Evolutionary conservation across 257 asterid species (phyloP), one percentile per base, ranked within the genome.

Genomic region (Leonotis leonurus): DNA sequence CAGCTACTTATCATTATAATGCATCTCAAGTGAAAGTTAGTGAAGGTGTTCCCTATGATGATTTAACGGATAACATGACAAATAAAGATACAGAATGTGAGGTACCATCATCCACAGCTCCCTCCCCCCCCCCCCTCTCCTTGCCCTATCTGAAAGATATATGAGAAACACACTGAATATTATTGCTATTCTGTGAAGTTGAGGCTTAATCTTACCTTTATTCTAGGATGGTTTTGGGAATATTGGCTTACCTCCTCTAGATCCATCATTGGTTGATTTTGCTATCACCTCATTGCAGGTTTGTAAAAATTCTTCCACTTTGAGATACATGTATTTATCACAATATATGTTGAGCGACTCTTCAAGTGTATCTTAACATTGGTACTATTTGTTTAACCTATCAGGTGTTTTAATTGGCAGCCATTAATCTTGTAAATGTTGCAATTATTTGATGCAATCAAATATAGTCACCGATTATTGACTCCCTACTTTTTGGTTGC

Each of bases 221-320:
- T 45, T 48, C 66, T 70, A 88, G 96, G 94, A 78, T 9, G 94
- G 74, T 54, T 70, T 70, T 12, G 81, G 75, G 67, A 74, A 69
- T 60, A 67, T 73, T 68, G 83, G 83, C 61, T 65, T 85, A 27
- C 82, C 95, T 52, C 76, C 77, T 73, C 80, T 79, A 51, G 95
- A 84, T 77, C 81, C 78, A 17, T 70, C 88, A 11, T 46, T 83
- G 74, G 68, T 51, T 72, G 81, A 80, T 73, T 74, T 90, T 68
- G 95, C 88, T 79, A 76, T 83, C 77, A 72, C 51, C 62, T 79
- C 95, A 24, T 70, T 90, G 73, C 96, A 88, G 98, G 96, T 90
- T 60, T 29, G 84, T 75, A 11, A 62, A 50, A 20, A 49, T 56
- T 18, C 25, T 20, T 45, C 29, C 14, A 45, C 13, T 45, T 45